phyloP scores from a whole-genome alignment of 1,284 basidiomycete genomes.

The Rugosomyces carneus region DNA sequence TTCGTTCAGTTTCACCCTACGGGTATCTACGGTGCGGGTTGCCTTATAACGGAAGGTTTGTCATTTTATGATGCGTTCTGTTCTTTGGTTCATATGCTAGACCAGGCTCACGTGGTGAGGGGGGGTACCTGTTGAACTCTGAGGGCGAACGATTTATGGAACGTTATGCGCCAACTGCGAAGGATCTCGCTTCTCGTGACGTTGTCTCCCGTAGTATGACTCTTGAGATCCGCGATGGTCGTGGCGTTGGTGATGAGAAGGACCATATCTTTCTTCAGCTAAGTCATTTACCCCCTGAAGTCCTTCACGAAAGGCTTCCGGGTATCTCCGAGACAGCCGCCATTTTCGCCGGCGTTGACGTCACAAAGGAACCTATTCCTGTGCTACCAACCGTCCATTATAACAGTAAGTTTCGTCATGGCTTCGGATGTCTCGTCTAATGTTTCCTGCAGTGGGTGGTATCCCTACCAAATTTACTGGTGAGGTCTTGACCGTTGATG shows the following conservation, averaged over 20 bases:
- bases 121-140: slow-evolving; percentile 97
- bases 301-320: slow-evolving; percentile 95
- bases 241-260: slow-evolving; percentile 98
- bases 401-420: slow-evolving; percentile 62
- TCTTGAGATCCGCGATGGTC: slow-evolving; percentile 97
- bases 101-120: slow-evolving; percentile 96
- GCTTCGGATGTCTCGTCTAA: slow-evolving; percentile 17
- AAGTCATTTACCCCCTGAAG: slow-evolving; percentile 93
- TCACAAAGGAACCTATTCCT: slow-evolving; percentile 98
- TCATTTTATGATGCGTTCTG: slow-evolving; percentile 3
- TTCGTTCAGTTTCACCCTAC: slow-evolving; percentile 99
- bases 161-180: slow-evolving; percentile 97
- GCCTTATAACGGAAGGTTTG: slow-evolving; percentile 94
- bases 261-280: slow-evolving; percentile 98
- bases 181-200: slow-evolving; percentile 98
- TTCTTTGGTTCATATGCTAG: background rate
- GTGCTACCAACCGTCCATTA: slow-evolving; percentile 96
- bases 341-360: slow-evolving; percentile 98
- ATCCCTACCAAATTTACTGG: slow-evolving; percentile 99
- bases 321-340: slow-evolving; percentile 99
- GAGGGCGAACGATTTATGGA: slow-evolving; percentile 99
- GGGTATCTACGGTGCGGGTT: slow-evolving; percentile 99
- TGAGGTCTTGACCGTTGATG: slow-evolving; percentile 86
- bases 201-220: slow-evolving; percentile 99
- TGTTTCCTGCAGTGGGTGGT: slow-evolving; percentile 78